phyloP scores from a whole-genome alignment of 73 alveolate genomes.

The Effrenium voratum region DNA sequence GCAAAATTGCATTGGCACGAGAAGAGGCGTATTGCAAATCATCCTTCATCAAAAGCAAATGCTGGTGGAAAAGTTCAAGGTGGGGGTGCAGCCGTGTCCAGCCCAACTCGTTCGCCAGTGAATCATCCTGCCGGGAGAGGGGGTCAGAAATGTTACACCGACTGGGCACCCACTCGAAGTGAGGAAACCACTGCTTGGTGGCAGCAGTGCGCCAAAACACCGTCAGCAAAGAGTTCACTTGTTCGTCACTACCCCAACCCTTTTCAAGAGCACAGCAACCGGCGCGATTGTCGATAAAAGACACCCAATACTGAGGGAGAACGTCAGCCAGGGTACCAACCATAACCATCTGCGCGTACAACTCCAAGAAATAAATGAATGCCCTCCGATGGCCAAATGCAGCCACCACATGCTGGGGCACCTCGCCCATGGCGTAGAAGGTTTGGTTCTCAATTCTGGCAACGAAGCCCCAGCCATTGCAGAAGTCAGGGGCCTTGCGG shows the following conservation, averaged over 20 bases:
- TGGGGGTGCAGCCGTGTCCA: no score
- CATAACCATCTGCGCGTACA: not conserved
- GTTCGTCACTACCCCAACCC: not conserved
- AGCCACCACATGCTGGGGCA: no score
- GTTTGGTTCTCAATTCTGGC: no score
- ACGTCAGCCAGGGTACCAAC: not conserved
- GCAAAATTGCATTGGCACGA: not conserved
- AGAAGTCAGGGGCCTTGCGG: no score
- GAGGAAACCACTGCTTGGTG: not conserved
- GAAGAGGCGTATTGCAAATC: not conserved
- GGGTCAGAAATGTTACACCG: not conserved
- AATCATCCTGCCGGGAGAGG: not conserved
- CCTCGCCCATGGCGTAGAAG: no score
- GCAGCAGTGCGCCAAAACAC: not conserved
- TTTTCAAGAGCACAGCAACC: not conserved
- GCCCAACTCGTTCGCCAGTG: not conserved
- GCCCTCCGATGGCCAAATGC: no score
- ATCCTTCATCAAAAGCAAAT: not conserved
- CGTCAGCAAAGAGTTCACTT: not conserved
- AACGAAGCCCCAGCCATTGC: no score
- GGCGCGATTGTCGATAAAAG: not conserved
- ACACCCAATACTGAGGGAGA: not conserved
- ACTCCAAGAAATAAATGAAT: not conserved
- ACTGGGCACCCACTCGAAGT: conserved; percentile 1
- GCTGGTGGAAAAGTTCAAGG: no score